Evolutionary conservation across 345 rosid genomes (phyloP).

Genomic region (Diplotaxis tenuifolia): DNA sequence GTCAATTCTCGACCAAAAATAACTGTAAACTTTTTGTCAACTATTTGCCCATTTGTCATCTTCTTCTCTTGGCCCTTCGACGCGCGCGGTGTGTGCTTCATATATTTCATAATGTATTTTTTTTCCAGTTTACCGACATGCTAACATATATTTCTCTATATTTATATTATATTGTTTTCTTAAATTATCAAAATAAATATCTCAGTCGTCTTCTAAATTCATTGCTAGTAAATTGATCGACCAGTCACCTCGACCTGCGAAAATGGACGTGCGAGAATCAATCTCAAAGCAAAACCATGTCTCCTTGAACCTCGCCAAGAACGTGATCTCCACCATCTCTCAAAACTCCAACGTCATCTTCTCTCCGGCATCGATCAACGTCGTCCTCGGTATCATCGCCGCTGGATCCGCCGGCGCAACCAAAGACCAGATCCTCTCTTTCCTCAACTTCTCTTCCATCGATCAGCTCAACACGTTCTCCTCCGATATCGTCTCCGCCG

Average conservation of each 20-base stretch:
- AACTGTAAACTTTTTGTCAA: background rate
- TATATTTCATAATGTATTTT: background rate
- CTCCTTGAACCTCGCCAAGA: constrained; percentile 49
- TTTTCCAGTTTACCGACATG: constrained; percentile 6
- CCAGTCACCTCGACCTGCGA: constrained; percentile 30
- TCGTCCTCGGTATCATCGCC: constrained; percentile 64
- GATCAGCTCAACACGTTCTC: constrained; percentile 57
- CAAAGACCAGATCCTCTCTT: constrained; percentile 71
- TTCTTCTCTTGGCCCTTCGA: constrained; percentile 26
- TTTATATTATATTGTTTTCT: background rate
- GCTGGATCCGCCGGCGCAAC: constrained; percentile 66
- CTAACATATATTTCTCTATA: background rate
- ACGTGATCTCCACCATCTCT: constrained; percentile 47
- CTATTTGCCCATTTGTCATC: constrained; percentile 12
- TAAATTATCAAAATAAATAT: constrained; percentile 11
- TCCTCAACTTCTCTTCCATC: constrained; percentile 56
- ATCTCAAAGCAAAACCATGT: constrained; percentile 59
- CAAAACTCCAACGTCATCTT: constrained; percentile 56
- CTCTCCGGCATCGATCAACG: constrained; percentile 79
- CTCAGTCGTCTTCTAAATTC: background rate
- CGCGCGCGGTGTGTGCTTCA: constrained; percentile 1
- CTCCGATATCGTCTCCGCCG: constrained; percentile 56
- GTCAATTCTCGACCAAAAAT: background rate
- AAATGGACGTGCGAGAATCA: constrained; percentile 61
- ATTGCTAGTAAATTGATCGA: constrained; percentile 16